phyloP scores from a whole-genome alignment of 139 green algal species.

The Pleodorina starrii region DNA sequence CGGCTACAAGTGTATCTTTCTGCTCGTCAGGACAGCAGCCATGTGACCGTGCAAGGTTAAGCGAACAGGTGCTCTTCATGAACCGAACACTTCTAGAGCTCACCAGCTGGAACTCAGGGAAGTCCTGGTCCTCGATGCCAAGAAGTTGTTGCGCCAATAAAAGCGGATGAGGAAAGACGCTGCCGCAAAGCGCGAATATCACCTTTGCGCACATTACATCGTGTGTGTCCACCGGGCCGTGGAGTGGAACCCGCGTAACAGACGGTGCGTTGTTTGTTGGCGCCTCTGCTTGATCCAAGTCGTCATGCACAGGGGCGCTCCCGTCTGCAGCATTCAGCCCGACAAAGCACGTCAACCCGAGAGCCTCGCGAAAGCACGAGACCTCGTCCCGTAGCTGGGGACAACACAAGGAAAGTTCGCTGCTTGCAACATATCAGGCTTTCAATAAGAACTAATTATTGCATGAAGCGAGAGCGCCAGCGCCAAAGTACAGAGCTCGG shows the following conservation, averaged over 20 bases:
- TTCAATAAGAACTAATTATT: not conserved
- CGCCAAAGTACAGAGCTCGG: not conserved
- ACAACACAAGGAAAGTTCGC: not conserved
- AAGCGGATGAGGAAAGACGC: conserved; percentile 31
- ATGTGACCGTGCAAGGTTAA: too few species aligned
- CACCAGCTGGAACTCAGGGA: conserved; percentile 44
- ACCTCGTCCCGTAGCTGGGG: not conserved
- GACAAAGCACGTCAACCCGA: not conserved
- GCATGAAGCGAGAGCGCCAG: not conserved
- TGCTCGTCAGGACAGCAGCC: too few species aligned
- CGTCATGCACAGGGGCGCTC: not conserved
- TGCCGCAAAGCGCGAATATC: conserved; percentile 39
- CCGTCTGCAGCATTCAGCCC: not conserved
- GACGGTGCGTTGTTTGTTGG: not conserved
- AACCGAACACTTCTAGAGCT: too few species aligned
- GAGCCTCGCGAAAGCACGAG: conserved; percentile 10
- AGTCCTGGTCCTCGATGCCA: conserved; percentile 47
- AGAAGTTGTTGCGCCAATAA: conserved; percentile 34
- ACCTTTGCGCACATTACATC: conserved; percentile 40
- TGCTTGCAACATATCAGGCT: not conserved
- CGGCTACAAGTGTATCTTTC: too few species aligned
- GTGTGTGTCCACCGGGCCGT: conserved; percentile 30
- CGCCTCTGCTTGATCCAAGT: not conserved
- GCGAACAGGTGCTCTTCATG: too few species aligned
- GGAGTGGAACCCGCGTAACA: not conserved